These are phyloP conservation scores for Auriscalpium microsporum DNA, from an alignment of 768 basidiomycete species.

Conservation along the genomic window DNA sequence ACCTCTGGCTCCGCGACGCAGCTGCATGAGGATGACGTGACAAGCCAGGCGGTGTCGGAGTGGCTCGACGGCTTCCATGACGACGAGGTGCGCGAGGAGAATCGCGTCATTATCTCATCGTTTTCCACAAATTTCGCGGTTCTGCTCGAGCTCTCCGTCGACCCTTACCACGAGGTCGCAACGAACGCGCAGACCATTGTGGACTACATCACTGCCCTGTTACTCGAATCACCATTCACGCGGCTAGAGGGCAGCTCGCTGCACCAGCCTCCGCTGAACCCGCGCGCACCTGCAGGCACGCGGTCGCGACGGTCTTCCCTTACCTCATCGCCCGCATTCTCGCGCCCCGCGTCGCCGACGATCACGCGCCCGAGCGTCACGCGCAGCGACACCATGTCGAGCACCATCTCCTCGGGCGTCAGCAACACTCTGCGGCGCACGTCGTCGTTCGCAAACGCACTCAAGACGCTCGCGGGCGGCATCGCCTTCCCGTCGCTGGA, in stretches of 20 bases:
- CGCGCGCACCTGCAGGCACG: constrained; percentile 20
- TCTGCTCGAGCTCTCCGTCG: constrained; percentile 83
- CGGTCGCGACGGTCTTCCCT: constrained; percentile 41
- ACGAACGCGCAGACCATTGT: constrained; percentile 84
- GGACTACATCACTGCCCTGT: constrained; percentile 86
- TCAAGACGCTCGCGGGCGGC: constrained; percentile 63
- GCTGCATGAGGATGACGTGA: constrained; percentile 58
- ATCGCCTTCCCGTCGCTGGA: constrained; percentile 64
- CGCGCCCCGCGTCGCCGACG: constrained; percentile 38
- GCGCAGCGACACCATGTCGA: constrained; percentile 57
- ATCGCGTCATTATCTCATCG: constrained; percentile 76
- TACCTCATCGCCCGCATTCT: constrained; percentile 38
- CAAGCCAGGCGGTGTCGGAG: constrained; percentile 60
- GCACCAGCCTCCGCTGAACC: constrained; percentile 37
- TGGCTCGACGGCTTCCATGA: constrained; percentile 71
- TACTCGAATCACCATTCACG: constrained; percentile 84
- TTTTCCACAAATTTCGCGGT: constrained; percentile 90
- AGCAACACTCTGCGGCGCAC: constrained; percentile 67
- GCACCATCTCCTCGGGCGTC: constrained; percentile 51
- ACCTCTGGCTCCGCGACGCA: constrained; percentile 25
- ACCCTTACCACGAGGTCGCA: constrained; percentile 90
- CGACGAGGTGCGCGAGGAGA: constrained; percentile 62
- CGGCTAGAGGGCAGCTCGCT: constrained; percentile 63
- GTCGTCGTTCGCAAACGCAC: constrained; percentile 70
- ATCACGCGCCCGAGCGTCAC: constrained; percentile 38